Conservation (phyloP, 1,139 yeast genomes). For the Yamadazyma songkhlaensis region DNA sequence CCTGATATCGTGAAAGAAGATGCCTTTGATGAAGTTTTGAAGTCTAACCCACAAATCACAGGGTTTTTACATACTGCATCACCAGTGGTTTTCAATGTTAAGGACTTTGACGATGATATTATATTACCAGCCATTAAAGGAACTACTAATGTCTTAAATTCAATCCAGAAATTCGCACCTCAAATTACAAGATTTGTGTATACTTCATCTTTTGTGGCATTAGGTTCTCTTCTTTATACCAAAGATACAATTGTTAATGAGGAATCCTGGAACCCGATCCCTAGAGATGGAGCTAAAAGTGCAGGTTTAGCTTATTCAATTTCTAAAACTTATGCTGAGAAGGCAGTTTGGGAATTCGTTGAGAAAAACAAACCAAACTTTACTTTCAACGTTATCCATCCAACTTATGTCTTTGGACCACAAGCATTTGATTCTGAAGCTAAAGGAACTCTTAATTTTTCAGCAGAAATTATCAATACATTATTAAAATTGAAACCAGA, state of each 20-base stretch:
- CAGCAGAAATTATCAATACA: constrained; percentile 16
- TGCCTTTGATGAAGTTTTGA: constrained; percentile 53
- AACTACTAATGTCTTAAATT: constrained; percentile 26
- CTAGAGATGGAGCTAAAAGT: constrained; percentile 11
- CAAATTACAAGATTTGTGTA: constrained; percentile 25
- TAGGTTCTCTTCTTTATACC: constrained; percentile 13
- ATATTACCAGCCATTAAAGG: constrained; percentile 35
- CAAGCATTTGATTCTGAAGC: constrained; percentile 24
- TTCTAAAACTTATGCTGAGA: constrained; percentile 39
- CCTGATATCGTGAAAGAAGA: constrained; percentile 44
- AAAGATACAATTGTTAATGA: constrained; percentile 17
- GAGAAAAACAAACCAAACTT: constrained; percentile 30
- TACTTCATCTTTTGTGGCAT: constrained; percentile 28
- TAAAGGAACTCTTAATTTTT: constrained; percentile 17
- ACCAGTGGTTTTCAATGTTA: constrained; percentile 21
- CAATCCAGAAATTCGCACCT: constrained; percentile 23
- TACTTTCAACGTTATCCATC: constrained; percentile 36
- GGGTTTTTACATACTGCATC: constrained; percentile 49
- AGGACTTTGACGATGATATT: constrained; percentile 29
- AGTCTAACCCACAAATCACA: constrained; percentile 45
- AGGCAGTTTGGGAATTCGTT: constrained; percentile 46
- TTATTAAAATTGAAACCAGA: constrained; percentile 15
- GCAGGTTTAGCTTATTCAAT: constrained; percentile 19
- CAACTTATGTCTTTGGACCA: constrained; percentile 45
- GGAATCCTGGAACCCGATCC: constrained; percentile 18